These are phyloP conservation scores for Lenwebbia sp. DNA, from an alignment of 345 rosid species.

Conservation along the genomic window DNA sequence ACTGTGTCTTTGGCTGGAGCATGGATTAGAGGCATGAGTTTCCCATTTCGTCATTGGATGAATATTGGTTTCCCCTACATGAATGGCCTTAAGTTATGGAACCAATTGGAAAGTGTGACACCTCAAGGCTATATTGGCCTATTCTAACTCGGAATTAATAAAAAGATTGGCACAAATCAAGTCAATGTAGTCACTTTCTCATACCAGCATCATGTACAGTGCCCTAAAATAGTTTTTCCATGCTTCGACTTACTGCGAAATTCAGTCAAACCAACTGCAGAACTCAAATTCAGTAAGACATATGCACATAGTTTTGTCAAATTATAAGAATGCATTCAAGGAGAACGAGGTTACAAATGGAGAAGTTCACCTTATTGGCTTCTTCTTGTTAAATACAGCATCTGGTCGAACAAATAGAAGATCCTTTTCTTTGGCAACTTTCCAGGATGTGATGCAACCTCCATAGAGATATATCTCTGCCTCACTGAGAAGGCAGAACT, in stretches of 20 bases:
- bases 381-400: constrained; percentile 88
- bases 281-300: background rate
- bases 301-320: background rate
- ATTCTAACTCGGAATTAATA: background rate
- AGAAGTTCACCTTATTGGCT: constrained; percentile 58
- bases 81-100: background rate
- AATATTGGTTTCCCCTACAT: background rate
- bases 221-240: background rate
- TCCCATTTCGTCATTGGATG: background rate
- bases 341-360: background rate
- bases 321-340: background rate
- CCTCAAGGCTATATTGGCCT: background rate
- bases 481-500: constrained; percentile 32
- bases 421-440: constrained; percentile 58
- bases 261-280: background rate
- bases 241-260: background rate
- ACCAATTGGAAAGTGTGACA: background rate
- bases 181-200: background rate
- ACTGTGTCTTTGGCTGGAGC: background rate
- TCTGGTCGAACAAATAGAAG: constrained; percentile 90
- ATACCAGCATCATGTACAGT: background rate
- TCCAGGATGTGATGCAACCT: constrained; percentile 91
- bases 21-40: background rate
- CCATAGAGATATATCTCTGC: constrained; percentile 89
- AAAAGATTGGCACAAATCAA: background rate